These are phyloP conservation scores for Blastocladiella emersonii DNA, from an alignment of 371 early-diverging fungal species.

Conservation along the genomic window DNA sequence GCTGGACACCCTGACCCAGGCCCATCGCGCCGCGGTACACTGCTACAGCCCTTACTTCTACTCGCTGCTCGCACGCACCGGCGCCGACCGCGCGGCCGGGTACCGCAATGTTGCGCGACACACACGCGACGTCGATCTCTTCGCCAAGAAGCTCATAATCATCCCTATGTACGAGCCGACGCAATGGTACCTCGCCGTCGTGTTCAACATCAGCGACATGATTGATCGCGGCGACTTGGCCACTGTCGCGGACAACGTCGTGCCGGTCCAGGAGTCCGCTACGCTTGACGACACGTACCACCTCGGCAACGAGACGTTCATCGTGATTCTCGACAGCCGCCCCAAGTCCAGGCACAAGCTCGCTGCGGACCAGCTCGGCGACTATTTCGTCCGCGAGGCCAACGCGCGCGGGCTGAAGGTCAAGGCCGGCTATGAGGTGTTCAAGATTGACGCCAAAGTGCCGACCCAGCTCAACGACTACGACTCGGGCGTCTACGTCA, in stretches of 20 bases:
- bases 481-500: slow-evolving; percentile 51
- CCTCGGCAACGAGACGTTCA: neutral
- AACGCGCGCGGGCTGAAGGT: slow-evolving; percentile 15
- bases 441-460: slow-evolving; percentile 16
- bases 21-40: slow-evolving; percentile 11
- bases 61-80: slow-evolving; percentile 16
- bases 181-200: slow-evolving; percentile 57
- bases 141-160: slow-evolving; percentile 38
- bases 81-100: neutral
- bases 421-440: slow-evolving; percentile 6
- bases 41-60: slow-evolving; percentile 32
- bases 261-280: too few species aligned
- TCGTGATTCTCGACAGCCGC: slow-evolving; percentile 43
- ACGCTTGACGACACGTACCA: neutral
- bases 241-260: too few species aligned
- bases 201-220: slow-evolving; percentile 33
- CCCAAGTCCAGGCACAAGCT: slow-evolving; percentile 15
- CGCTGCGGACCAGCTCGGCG: neutral
- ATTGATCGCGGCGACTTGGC: neutral
- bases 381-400: neutral
- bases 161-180: slow-evolving; percentile 53
- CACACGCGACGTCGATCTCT: slow-evolving; percentile 46
- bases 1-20: neutral
- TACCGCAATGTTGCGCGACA: slow-evolving; percentile 39
- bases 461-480: slow-evolving; percentile 43